Percentiles rank a stretch among this genome's conserved stretches.
These are phyloP conservation scores for Taphrina betulina DNA, from an alignment of 1,139 yeast genomes.

Conservation along the genomic window DNA sequence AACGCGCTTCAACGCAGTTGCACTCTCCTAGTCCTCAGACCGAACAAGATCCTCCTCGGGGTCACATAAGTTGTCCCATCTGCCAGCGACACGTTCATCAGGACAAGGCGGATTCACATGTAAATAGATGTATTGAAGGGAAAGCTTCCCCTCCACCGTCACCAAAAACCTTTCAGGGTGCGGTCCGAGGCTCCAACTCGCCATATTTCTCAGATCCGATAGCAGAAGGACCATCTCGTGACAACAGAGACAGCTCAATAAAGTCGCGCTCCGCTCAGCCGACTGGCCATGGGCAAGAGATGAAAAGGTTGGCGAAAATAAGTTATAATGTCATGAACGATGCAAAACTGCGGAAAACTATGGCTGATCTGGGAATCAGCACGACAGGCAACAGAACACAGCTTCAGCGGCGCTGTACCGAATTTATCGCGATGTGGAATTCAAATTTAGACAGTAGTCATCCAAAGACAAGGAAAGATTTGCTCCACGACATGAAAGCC, in stretches of 20 bases:
- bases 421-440: conserved; percentile 76
- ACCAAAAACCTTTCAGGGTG: not conserved
- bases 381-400: conserved; percentile 62
- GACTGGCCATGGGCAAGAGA: too few species aligned
- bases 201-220: not conserved
- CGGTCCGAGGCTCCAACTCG: not conserved
- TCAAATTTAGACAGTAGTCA: conserved; percentile 75
- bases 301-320: conserved; percentile 53
- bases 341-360: conserved; percentile 60
- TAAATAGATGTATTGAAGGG: conserved; percentile 28
- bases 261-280: not conserved
- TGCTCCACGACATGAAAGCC: conserved; percentile 57
- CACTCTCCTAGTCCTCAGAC: not conserved
- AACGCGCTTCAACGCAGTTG: too few species aligned
- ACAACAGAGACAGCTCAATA: not conserved
- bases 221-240: not conserved
- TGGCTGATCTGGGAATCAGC: conserved; percentile 57
- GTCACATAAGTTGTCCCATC: conserved; percentile 36
- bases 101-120: conserved; percentile 36
- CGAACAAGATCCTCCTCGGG: conserved; percentile 1
- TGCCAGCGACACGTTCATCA: conserved; percentile 36
- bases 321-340: conserved; percentile 63
- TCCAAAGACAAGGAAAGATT: conserved; percentile 59
- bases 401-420: conserved; percentile 70
- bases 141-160: conserved; percentile 1